Evolutionary conservation across 768 basidiomycete species (phyloP), one percentile per base, ranked within the genome.

Genomic region (Mycena maculata): DNA sequence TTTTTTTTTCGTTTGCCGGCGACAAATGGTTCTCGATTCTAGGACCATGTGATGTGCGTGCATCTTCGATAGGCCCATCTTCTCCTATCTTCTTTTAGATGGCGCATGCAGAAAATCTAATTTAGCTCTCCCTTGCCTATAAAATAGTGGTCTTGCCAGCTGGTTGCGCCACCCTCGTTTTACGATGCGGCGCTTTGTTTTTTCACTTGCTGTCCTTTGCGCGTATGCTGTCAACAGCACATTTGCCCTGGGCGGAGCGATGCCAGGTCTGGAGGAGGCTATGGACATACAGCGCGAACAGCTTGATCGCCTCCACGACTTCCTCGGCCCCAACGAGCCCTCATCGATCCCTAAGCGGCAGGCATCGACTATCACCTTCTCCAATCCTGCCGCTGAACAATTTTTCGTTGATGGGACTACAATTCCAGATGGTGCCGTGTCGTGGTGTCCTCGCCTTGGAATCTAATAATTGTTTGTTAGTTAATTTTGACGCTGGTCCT

Each of bases 401-500:
- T 86, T 84, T 67, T 78, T 81, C 22, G 84, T 86, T 7, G 84
- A 85, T 60, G 84, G 84, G 16, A 83, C 81, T 0, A 84, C 76
- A 28, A 80, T 85, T 44, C 83, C 84, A 23, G 80, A 82, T 57
- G 83, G 83, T 80, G 61, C 60, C 67, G 39, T 41, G 20, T n/a
- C 22, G 31, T 52, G 2, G 18, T 49, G 31, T 25, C 27, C 12
- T n/a, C 28, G 33, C 10, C 16, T 3, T 42, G 36, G 7, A 36
- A 23, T 39, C 45, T 44, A n/a, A 52, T n/a, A 16, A 4, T 42
- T 30, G 47, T 25, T 16, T 22, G 2, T 41, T 27, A 72, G 88
- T 91, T 18, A 79, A 88, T 62, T 91, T 89, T 67, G 89, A 91
- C 67, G 83, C 90, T 59, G 90, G 90, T 18, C 88, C 89, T 13